Evolutionary conservation across 2,329 filamentous ascomycete genomes (phyloP).

Genomic region (Elsinoe australis): DNA sequence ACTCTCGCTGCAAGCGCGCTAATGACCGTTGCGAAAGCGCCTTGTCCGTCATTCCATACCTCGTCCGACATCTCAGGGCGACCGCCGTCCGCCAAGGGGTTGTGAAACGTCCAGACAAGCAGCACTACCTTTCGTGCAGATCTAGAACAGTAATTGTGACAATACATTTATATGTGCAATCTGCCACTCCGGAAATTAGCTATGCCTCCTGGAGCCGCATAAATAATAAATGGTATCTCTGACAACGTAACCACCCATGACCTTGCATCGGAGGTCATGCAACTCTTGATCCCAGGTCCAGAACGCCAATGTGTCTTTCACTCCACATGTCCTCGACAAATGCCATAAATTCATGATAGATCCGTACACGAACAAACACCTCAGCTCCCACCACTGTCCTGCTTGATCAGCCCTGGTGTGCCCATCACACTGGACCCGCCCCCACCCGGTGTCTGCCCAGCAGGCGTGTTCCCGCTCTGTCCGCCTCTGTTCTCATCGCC

Average conservation of each 20-base stretch:
- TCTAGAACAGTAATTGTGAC: neutral
- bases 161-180: neutral
- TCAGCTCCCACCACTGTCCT: conserved; percentile 20
- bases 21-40: conserved; percentile 6
- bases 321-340: too few relatives aligned
- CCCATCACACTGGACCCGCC: conserved; percentile 7
- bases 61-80: neutral
- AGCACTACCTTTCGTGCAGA: neutral
- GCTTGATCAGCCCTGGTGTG: conserved; percentile 17
- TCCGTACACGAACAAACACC: neutral
- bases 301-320: neutral
- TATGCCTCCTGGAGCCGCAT: too few relatives aligned
- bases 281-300: too few relatives aligned
- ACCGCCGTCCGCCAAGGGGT: neutral
- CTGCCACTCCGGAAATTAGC: too few relatives aligned
- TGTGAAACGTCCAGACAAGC: neutral
- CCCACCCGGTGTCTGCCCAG: conserved; percentile 17
- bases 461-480: conserved; percentile 4
- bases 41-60: neutral
- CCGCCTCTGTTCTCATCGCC: conserved; percentile 13
- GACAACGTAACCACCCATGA: neutral
- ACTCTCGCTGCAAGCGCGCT: conserved; percentile 1
- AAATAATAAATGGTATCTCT: too few relatives aligned
- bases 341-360: neutral
- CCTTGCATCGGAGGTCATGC: too few relatives aligned